Conservation (phyloP, 495 filamentous ascomycete species). For the Aspergillus sparsus region DNA sequence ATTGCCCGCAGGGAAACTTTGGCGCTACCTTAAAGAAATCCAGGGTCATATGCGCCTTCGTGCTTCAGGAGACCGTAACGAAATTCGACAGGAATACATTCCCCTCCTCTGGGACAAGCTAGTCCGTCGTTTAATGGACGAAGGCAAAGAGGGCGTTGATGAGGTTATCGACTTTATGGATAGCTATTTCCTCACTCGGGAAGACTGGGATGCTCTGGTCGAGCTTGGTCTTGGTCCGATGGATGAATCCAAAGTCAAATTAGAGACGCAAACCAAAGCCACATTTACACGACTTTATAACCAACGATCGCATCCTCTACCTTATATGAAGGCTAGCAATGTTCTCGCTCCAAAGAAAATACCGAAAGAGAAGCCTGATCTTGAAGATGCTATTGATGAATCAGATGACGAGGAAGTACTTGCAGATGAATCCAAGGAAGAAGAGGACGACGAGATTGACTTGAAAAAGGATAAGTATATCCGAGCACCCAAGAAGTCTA, state of each 20-base stretch:
- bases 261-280: conserved; percentile 82
- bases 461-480: conserved; percentile 95
- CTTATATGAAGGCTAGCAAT: conserved; percentile 91
- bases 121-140: conserved; percentile 66
- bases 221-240: conserved; percentile 90
- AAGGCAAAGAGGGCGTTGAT: conserved; percentile 73
- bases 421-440: conserved; percentile 60
- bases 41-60: conserved; percentile 96
- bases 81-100: conserved; percentile 91
- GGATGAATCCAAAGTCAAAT: conserved; percentile 67
- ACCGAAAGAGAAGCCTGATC: conserved; percentile 79
- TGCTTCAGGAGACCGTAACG: conserved; percentile 87
- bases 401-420: conserved; percentile 73
- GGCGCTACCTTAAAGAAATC: conserved; percentile 86
- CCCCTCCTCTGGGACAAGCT: conserved; percentile 83
- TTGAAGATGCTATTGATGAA: conserved; percentile 94
- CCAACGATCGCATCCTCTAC: conserved; percentile 78
- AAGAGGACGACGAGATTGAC: conserved; percentile 71
- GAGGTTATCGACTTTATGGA: conserved; percentile 92
- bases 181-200: conserved; percentile 91
- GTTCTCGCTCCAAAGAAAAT: conserved; percentile 68
- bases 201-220: conserved; percentile 89
- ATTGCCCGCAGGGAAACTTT: conserved; percentile 64
- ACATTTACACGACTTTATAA: conserved; percentile 94
- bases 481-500: conserved; percentile 75